These are phyloP conservation scores for Asterophora lycoperdoides DNA, from an alignment of 768 basidiomycete genomes.

Conservation along the genomic window DNA sequence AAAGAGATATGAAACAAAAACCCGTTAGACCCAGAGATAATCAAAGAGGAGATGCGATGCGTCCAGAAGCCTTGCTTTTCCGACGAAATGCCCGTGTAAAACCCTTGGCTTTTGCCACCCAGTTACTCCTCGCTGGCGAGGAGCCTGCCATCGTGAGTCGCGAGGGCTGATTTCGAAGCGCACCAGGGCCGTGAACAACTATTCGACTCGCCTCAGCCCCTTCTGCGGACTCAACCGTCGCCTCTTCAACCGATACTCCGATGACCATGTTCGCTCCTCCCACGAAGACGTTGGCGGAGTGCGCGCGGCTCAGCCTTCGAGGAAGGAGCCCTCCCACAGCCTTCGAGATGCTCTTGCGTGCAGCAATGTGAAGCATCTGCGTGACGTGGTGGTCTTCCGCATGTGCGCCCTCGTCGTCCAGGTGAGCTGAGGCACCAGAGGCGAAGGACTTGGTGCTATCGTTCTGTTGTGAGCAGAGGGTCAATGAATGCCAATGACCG, in stretches of 20 bases:
- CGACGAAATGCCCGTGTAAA: conserved; percentile 42
- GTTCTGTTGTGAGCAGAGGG: conserved; percentile 33
- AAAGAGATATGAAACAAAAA: conserved; percentile 3
- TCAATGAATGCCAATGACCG: conserved; percentile 6
- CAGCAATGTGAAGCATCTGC: conserved; percentile 43
- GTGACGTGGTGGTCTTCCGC: conserved; percentile 46
- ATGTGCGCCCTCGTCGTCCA: conserved; percentile 29
- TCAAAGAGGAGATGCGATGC: conserved; percentile 1
- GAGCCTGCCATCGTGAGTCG: conserved; percentile 24
- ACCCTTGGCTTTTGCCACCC: conserved; percentile 35
- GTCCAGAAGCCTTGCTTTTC: conserved; percentile 25
- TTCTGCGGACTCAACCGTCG: conserved; percentile 32
- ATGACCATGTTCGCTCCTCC: conserved; percentile 34
- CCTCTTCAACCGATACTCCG: conserved; percentile 46
- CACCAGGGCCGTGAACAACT: conserved; percentile 29
- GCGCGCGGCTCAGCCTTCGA: conserved; percentile 41
- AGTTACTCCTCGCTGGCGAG: conserved; percentile 18
- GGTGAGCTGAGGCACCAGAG: conserved; percentile 34
- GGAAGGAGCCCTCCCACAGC: conserved; percentile 40
- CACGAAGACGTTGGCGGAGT: conserved; percentile 34
- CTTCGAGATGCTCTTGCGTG: conserved; percentile 38
- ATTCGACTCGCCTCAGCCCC: conserved; percentile 24
- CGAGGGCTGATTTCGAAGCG: conserved; percentile 33
- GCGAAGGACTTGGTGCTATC: conserved; percentile 41
- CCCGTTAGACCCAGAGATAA: conserved; percentile 1